These are phyloP conservation scores for Trichoderma arundinaceum DNA, from an alignment of 2,329 filamentous ascomycete species.

Conservation along the genomic window DNA sequence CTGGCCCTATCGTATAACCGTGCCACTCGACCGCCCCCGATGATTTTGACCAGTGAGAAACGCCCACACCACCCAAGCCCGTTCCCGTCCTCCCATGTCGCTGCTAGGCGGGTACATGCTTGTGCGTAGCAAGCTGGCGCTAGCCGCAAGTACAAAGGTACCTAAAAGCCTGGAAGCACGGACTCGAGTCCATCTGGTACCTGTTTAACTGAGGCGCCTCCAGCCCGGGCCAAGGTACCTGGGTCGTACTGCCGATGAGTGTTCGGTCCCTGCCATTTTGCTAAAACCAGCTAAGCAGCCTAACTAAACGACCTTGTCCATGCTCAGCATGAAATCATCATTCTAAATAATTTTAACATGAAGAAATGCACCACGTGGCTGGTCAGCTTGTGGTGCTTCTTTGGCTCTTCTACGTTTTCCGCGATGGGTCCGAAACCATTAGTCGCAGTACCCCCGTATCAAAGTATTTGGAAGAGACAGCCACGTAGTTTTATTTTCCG, in stretches of 20 bases:
- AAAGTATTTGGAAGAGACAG: too few species aligned
- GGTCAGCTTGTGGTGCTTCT: too few species aligned
- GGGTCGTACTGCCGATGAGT: slow-evolving; percentile 3
- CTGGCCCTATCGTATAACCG: slow-evolving; percentile 29
- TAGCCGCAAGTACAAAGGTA: slow-evolving; percentile 17
- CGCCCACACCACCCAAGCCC: slow-evolving; percentile 9
- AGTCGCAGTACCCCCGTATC: too few species aligned
- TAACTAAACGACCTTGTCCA: slow-evolving; percentile 13
- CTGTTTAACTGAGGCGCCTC: background rate
- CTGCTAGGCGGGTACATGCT: slow-evolving; percentile 3
- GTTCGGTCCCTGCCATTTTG: background rate
- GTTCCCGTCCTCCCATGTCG: slow-evolving; percentile 12
- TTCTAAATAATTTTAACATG: too few species aligned
- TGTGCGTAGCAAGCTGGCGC: slow-evolving; percentile 10
- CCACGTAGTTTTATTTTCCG: too few species aligned
- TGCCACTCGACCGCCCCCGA: slow-evolving; percentile 5
- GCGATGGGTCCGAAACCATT: too few species aligned
- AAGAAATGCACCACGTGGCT: slow-evolving; percentile 18
- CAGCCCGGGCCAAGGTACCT: background rate
- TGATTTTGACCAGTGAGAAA: slow-evolving; percentile 13
- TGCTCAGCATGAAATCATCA: slow-evolving; percentile 9
- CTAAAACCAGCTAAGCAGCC: slow-evolving; percentile 14
- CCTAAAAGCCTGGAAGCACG: background rate
- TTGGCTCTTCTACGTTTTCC: background rate
- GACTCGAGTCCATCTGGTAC: slow-evolving; percentile 8